Base-by-base conservation (phyloP, 2,329 filamentous ascomycete genomes). In the Aureobasidium uvarum region DNA sequence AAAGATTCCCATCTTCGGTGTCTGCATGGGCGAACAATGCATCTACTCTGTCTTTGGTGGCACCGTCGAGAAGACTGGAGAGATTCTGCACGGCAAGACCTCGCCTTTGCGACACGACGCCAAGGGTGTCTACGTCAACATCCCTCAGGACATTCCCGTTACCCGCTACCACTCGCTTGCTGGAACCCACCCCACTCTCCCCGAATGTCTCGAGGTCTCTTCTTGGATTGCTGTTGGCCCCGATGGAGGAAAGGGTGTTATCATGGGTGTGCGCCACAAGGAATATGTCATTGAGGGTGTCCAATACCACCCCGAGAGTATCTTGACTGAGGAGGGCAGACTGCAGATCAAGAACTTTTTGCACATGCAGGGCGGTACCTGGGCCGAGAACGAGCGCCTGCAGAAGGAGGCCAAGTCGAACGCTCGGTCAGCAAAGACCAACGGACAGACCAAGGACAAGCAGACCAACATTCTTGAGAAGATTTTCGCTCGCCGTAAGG, bases 1-100 rank as follows among this genome's bases (percentile, higher is more conserved):
- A 70, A 98, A 96, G 79, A 91, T 99, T 56, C 95, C 95, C 13
- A 87, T 99, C 16, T 86, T 99, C 62, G 95, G 95, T n/a, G 95
- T 99, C 36, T 99, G 95, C 75, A 98, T 99, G 94, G 95, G 95
- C 71, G 89, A 97, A 87, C 95, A 99, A 82, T 99, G 95, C 78
- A 98, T 99, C 70, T 94, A 96, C 75, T 90, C 95, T 64, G 88
- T 92, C 38, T 98, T 96, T 73, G 95, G 95, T 55, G 95, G 95
- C 67, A 87, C 90, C 59, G 95, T 99, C 58, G 89, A 89, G 74
- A 94, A 92, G 66, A 96, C 95, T 11, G 95, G 95, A 31, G 95
- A 99, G 79, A 97, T 97, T 73, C 82, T 99, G 64, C 95, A 99
- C 74, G 95, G 95, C 72, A 99, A 99, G 81, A 99, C 95, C 7